Base-by-base conservation (phyloP, 2,329 filamentous ascomycete species). In the Lachnellula hyalina region DNA sequence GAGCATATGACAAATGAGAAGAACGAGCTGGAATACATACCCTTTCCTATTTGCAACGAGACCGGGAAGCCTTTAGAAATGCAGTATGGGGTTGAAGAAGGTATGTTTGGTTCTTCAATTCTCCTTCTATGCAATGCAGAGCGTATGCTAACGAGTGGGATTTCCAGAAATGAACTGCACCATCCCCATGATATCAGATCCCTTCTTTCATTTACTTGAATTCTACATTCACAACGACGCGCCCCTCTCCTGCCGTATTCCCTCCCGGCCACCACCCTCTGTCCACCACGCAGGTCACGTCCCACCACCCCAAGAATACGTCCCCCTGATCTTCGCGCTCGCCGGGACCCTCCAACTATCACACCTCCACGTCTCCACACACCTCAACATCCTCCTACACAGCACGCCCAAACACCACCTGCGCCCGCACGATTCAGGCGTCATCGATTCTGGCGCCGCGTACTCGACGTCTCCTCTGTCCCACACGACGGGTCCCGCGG, bases 151-250 rank as follows among this genome's bases (percentile, higher is more conserved):
- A 50, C 48, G 55, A 44, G 56, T 36, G 28, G 28, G 7, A 32
- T 36, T 45, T 15, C 75, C 74, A 73, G 91, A 96, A 70, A 74
- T 90, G 63, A 93, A 93, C 75, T 94, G 89, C 77, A 94, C 89
- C 53, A 85, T 94, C 65, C 77, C 86, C 68, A 81, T 89, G 73
- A 79, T 93, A 65, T 79, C 81, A 65, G 89, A 93, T 70, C 82
- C 87, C 41, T 87, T 92, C 78, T 94, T 90, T 78, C 89, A 94
- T 73, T 81, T 93, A 50, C 86, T 93, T 75, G 89, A 97, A 75
- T 97, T 96, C 80, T 97, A 97, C 79, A 86, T 97, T 71, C 94
- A 97, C 79, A 91, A 88, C 75, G 94, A 99, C 73, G 92, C 91
- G 17, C 94, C 94, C 9, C 79, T 97, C 49, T 85, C 90, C 52